Percentiles rank a stretch among this genome's conserved stretches.
These are phyloP conservation scores for Myxozyma geophila DNA, from an alignment of 805 yeast genomes.

Conservation along the genomic window DNA sequence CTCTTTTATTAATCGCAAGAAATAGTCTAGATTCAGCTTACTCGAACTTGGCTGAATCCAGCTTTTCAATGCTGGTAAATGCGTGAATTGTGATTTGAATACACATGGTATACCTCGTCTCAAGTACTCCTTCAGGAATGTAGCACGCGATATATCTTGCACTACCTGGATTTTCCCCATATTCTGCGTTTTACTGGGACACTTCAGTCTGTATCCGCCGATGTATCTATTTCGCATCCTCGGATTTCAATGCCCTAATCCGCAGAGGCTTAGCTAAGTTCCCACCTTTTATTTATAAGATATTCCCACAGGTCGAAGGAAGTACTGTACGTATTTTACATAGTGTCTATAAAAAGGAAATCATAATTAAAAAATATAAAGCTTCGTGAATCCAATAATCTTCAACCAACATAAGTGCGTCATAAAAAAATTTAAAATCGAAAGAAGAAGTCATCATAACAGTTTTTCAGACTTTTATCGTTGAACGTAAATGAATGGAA, in stretches of 20 bases:
- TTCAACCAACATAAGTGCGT: too few relatives aligned
- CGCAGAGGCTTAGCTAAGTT: background rate
- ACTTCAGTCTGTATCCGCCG: background rate
- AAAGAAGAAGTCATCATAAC: too few relatives aligned
- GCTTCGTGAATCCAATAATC: too few relatives aligned
- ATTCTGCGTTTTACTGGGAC: background rate
- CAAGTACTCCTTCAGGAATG: constrained; percentile 9
- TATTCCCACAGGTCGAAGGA: too few relatives aligned
- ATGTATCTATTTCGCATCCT: background rate
- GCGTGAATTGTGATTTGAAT: constrained; percentile 11
- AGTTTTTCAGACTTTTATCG: background rate
- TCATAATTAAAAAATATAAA: too few relatives aligned
- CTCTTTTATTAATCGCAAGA: constrained; percentile 9
- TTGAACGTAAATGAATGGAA: background rate
- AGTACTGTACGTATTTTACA: too few relatives aligned
- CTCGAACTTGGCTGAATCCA: constrained; percentile 9
- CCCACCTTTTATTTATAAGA: too few relatives aligned
- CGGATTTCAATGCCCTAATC: background rate
- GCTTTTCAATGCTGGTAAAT: constrained; percentile 20
- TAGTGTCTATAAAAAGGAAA: too few relatives aligned
- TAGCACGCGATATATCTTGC: constrained; percentile 5
- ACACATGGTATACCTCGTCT: constrained; percentile 17
- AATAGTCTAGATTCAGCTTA: constrained; percentile 9
- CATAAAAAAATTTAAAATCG: too few relatives aligned
- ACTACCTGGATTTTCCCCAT: constrained; percentile 10